Percentiles rank a stretch among this genome's conserved stretches.
These are phyloP conservation scores for Xylariaceae sp. DNA, from an alignment of 2,329 filamentous ascomycete genomes.

Conservation along the genomic window DNA sequence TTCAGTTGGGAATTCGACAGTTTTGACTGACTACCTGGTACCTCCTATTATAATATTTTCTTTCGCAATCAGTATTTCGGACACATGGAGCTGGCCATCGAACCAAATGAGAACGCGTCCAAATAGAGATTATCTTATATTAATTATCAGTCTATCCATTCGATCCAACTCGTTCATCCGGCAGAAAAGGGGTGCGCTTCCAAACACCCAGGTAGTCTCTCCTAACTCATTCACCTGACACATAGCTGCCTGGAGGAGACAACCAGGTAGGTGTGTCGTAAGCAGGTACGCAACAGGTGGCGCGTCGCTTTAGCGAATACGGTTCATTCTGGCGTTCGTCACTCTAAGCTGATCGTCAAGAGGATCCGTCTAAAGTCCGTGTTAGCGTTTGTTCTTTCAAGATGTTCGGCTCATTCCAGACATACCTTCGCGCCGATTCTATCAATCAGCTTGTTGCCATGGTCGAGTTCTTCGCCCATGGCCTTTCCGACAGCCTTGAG, in stretches of 20 bases:
- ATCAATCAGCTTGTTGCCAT: conserved; percentile 70
- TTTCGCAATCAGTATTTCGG: too few relatives aligned
- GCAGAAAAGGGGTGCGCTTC: background rate
- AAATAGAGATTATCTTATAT: conserved; percentile 9
- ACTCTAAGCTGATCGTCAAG: conserved; percentile 45
- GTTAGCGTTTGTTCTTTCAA: conserved; percentile 8
- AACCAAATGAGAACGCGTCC: background rate
- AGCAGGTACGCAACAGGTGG: background rate
- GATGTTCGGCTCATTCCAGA: background rate
- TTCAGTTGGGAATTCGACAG: too few relatives aligned
- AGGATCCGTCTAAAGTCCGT: conserved; percentile 60
- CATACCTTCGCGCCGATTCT: conserved; percentile 72
- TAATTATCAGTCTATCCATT: conserved; percentile 8
- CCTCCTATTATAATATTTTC: too few relatives aligned
- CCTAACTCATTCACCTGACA: background rate
- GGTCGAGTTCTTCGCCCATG: conserved; percentile 68
- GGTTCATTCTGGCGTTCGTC: conserved; percentile 26
- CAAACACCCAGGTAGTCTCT: background rate
- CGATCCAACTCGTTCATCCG: background rate
- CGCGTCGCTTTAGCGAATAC: conserved; percentile 15
- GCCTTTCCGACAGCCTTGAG: conserved; percentile 53
- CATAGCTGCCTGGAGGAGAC: too few relatives aligned
- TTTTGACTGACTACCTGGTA: too few relatives aligned
- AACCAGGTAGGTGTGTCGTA: background rate
- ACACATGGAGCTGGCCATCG: background rate